Conservation (phyloP, 2,329 filamentous ascomycete species). For the Dactylellina leptospora region DNA sequence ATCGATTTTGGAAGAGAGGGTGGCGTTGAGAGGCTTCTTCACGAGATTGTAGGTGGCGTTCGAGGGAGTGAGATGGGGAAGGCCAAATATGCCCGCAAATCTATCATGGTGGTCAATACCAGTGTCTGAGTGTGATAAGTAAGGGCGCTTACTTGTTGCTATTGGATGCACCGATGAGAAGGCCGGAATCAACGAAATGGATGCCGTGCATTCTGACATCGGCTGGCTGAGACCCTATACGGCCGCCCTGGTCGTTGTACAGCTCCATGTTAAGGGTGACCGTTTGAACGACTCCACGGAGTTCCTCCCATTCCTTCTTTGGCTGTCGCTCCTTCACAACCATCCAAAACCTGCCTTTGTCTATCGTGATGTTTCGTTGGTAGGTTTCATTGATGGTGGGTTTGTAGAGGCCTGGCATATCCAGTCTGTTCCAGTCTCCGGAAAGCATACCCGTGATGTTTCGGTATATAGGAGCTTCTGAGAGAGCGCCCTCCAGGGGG, state of each 20-base stretch:
- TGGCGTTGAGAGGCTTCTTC: slow-evolving; percentile 74
- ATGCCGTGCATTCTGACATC: slow-evolving; percentile 82
- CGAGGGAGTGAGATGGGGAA: slow-evolving; percentile 81
- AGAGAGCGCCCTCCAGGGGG: slow-evolving; percentile 10
- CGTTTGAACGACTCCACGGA: slow-evolving; percentile 50
- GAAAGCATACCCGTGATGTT: slow-evolving; percentile 52
- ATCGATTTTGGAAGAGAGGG: slow-evolving; percentile 73
- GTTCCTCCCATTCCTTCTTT: slow-evolving; percentile 42
- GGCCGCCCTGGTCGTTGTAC: slow-evolving; percentile 52
- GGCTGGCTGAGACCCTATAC: slow-evolving; percentile 54
- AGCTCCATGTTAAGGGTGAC: slow-evolving; percentile 56
- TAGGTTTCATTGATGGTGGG: slow-evolving; percentile 54
- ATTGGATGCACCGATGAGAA: slow-evolving; percentile 82
- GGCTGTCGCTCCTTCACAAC: slow-evolving; percentile 54
- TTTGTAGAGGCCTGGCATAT: slow-evolving; percentile 27
- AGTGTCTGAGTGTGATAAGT: not conserved
- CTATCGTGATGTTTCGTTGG: slow-evolving; percentile 54
- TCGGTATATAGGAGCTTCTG: slow-evolving; percentile 34
- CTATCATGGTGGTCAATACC: slow-evolving; percentile 36
- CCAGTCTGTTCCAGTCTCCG: slow-evolving; percentile 42
- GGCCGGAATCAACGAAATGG: slow-evolving; percentile 83
- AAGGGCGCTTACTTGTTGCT: slow-evolving; percentile 75
- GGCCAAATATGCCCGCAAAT: slow-evolving; percentile 83
- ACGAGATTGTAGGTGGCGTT: slow-evolving; percentile 64
- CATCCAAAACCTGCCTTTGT: slow-evolving; percentile 55